Base-by-base conservation (phyloP, 164 flowering plant genomes). In the Pachysandra terminalis region DNA sequence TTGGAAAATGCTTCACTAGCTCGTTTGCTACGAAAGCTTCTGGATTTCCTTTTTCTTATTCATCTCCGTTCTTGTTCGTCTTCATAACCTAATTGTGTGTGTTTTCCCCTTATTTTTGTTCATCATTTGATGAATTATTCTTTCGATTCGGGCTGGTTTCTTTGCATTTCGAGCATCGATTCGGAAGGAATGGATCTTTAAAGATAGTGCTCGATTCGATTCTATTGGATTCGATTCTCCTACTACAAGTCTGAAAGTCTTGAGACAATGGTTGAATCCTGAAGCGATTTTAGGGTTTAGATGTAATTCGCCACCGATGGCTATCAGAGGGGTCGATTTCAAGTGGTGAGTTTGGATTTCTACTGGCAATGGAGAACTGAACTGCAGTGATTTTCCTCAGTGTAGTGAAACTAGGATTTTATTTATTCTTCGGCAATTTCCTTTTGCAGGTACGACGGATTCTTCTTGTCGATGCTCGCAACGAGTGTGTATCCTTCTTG, bases 381-480 rank as follows among this genome's bases (percentile, higher is more conserved):
- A 14, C 10, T 17, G 19, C 6, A 56, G 35, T 22, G 13, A 28
- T 23, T 5, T 8, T 17, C 2, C 22, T 23, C 21, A 55, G 17
- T 23, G 24, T 19, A 7, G 32, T 67, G 32, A 14, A 26, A 19
- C 25, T 61, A 35, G 56, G 48, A 13, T 56, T 28, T 65, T 26
- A 26, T 40, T 56, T 67, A 32, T 32, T 32, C 37, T 32, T 32
- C 7, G 5, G 13, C 54, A 0, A 6, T 54, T 26, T 57, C 61
- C 9, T 57, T 80, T 81, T 77, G 79, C 89, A 96, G 99, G 97
- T 93, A 89, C 61, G 99, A 96, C 85, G 99, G 97, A 15, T 93
- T 96, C 71, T 96, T 96, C 88, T 74, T 96, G 86, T 87, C 96
- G 19, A 95, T 93, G 99, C 90, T 95, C 12, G 97, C 97, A 2